Base-by-base conservation (phyloP, 768 basidiomycete species). In the Peribolospora baueri region DNA sequence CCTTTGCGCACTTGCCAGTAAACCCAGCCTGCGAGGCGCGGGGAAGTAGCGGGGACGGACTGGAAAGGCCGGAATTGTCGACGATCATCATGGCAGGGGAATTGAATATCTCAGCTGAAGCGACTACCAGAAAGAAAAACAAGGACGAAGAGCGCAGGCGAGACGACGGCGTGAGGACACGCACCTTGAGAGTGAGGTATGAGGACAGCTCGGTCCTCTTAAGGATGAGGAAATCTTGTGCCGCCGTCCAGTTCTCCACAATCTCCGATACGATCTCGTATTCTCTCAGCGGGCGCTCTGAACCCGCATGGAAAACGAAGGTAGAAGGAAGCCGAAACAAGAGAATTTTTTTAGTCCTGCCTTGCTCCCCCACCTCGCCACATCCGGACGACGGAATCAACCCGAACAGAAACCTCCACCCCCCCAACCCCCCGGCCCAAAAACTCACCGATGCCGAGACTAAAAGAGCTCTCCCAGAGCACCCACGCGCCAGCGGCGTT, bases 1-100 rank as follows among this genome's bases (percentile, higher is more conserved):
- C 87, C 87, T 57, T 81, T 77, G 69, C 91, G 95, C 48, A 71
- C 72, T 70, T 91, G 85, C 75, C 79, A 83, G 65, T 95, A 84
- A 37, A 95, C 77, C 62, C 79, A 87, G 5, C 81, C 74, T 46
- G 73, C 69, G 58, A 69, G 62, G 3, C 60, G 65, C 51, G 73
- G 71, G 36, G 71, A 69, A 56, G 67, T 67, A 4, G 69, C 64
- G 9, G 77, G 78, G 48, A 78, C 66, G 37, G 70, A 70, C 73
- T 76, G 60, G 5, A 11, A 50, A 41, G 68, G 68, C 70, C 70
- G 53, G n/a, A 48, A 40, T 45, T 53, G 60, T 5, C 53, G 36
- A 11, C 47, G 41, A 42, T 55, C 49, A 56, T 52, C 58, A 48
- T 47, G 38, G 8, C 1, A 6, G 7, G 13, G 11, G 2, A 6